Evolutionary conservation across 257 asterid species (phyloP).

Genomic region (Solanum etuberosum): DNA sequence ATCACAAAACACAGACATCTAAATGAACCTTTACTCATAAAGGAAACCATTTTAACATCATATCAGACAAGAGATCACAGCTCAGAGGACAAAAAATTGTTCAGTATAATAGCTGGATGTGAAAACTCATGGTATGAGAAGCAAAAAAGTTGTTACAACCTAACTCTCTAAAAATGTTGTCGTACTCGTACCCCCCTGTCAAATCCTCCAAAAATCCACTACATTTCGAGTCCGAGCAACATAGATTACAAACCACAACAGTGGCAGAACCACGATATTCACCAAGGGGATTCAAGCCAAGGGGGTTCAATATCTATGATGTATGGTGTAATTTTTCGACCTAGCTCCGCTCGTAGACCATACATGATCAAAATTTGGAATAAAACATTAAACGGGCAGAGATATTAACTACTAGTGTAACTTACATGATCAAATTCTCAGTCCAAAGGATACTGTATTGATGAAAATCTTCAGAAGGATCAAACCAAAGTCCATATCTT

Average conservation of each 20-base stretch:
- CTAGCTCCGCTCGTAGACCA: not conserved
- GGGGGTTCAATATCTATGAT: not conserved
- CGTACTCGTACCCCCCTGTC: not conserved
- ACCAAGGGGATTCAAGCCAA: not conserved
- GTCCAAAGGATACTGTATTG: conserved; percentile 71
- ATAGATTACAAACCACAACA: not conserved
- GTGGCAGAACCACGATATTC: not conserved
- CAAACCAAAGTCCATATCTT: conserved; percentile 83
- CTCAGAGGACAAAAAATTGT: not conserved
- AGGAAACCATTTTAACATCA: not conserved
- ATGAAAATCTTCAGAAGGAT: conserved; percentile 81
- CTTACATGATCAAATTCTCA: conserved; percentile 53
- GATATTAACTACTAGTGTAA: not conserved
- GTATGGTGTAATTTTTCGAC: not conserved
- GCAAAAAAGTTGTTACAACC: not conserved
- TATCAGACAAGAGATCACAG: not conserved
- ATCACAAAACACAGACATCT: not conserved
- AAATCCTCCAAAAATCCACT: not conserved
- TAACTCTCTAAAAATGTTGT: not conserved
- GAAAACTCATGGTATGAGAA: conserved; percentile 8
- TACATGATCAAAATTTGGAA: not conserved
- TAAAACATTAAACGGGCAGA: not conserved
- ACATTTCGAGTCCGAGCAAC: not conserved
- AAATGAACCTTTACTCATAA: not conserved
- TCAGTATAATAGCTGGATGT: not conserved